Conservation (phyloP, 176 grass and related monocot genomes). For the Hyparrhenia diplandra region DNA sequence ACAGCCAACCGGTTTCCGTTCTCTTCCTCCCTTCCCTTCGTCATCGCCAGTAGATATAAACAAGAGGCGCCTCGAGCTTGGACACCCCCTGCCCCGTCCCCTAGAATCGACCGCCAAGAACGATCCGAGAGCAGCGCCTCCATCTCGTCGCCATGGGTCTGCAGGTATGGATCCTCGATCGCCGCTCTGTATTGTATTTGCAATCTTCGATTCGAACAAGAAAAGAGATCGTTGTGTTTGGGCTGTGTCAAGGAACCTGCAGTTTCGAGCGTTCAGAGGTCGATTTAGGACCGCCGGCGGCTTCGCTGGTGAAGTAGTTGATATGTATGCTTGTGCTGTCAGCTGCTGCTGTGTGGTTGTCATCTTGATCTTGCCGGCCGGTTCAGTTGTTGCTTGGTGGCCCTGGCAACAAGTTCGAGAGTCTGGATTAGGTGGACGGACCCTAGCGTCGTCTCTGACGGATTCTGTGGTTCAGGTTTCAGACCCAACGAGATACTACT, state of each 20-base stretch:
- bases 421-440: not conserved
- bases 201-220: not conserved
- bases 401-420: not conserved
- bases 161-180: conserved; percentile 7
- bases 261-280: not conserved
- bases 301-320: not conserved
- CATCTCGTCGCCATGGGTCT: conserved; percentile 15
- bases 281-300: not conserved
- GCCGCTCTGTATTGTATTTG: too few species aligned
- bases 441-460: too few species aligned
- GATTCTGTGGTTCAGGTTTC: not conserved
- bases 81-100: not conserved
- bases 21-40: too few species aligned
- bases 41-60: not conserved
- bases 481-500: not conserved
- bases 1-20: not conserved
- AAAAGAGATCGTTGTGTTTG: not conserved
- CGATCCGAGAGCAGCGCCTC: not conserved
- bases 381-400: not conserved
- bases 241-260: not conserved
- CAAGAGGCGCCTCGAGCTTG: not conserved
- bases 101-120: not conserved
- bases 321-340: not conserved
- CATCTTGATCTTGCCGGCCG: not conserved
- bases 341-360: not conserved